Percentiles rank a stretch among this genome's conserved stretches.
phyloP scores from a whole-genome alignment of 345 rosid genomes.

The Pistacia vera region DNA sequence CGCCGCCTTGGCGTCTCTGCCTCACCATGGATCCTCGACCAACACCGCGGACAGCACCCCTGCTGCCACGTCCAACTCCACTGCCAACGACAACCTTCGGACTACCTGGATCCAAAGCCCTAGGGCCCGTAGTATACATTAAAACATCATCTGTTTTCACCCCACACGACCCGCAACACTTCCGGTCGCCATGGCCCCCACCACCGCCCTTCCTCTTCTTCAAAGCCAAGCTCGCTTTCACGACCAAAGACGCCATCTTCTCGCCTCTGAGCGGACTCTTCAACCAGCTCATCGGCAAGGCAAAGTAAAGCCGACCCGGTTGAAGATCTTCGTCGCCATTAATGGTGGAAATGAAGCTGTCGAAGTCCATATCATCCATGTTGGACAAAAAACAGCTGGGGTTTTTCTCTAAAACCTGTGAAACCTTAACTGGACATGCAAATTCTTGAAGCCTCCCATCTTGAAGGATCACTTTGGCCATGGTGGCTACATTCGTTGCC shows the following conservation, averaged over 20 bases:
- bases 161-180: constrained; percentile 16
- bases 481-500: constrained; percentile 34
- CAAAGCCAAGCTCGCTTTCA: constrained; percentile 59
- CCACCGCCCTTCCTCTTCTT: constrained; percentile 2
- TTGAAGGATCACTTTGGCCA: constrained; percentile 54
- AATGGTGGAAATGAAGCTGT: constrained; percentile 36
- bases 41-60: neutral
- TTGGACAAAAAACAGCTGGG: constrained; percentile 48
- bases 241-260: constrained; percentile 63
- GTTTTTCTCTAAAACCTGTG: constrained; percentile 38
- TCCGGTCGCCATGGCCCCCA: neutral
- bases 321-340: constrained; percentile 45
- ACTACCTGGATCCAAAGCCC: neutral
- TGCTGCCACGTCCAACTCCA: neutral
- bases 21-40: neutral
- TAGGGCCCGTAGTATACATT: constrained; percentile 6
- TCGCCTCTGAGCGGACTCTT: constrained; percentile 36
- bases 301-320: constrained; percentile 53
- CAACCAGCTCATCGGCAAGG: constrained; percentile 44
- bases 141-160: constrained; percentile 14
- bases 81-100: neutral
- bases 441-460: constrained; percentile 66
- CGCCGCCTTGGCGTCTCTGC: neutral
- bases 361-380: constrained; percentile 59
- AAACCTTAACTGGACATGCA: constrained; percentile 51